A percentile compares a stretch with the other conserved stretches of the same genome.
Evolutionary conservation across 345 rosid species (phyloP).

Genomic region (Excoecaria agallocha): DNA sequence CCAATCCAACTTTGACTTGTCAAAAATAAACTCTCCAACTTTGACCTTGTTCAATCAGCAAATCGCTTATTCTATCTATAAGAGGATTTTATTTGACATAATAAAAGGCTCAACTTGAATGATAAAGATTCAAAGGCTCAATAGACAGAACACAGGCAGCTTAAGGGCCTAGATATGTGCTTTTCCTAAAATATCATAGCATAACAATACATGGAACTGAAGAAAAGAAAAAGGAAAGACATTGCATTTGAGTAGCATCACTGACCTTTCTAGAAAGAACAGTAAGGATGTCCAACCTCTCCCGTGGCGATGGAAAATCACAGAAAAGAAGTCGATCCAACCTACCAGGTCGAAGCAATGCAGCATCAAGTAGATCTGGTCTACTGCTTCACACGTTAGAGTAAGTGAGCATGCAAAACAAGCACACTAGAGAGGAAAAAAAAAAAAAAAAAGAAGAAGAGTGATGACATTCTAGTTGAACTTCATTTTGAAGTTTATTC

Average conservation of each 20-base stretch:
- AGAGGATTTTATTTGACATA: too few relatives aligned
- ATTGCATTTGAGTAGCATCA: constrained; percentile 1
- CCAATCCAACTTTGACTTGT: too few relatives aligned
- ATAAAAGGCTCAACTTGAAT: too few relatives aligned
- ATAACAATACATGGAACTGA: not conserved
- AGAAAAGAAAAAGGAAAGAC: too few relatives aligned
- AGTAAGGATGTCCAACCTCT: constrained; percentile 72
- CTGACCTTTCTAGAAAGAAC: constrained; percentile 85
- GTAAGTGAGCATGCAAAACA: not conserved
- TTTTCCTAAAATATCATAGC: not conserved
- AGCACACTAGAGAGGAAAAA: not conserved
- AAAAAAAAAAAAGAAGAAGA: too few relatives aligned
- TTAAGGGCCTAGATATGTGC: too few relatives aligned
- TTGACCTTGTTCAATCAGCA: too few relatives aligned
- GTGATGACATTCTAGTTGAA: not conserved
- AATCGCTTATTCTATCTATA: too few relatives aligned
- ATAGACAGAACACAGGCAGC: too few relatives aligned
- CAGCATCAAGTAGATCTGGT: constrained; percentile 95
- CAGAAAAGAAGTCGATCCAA: constrained; percentile 89
- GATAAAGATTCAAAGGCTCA: too few relatives aligned
- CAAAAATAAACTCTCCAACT: too few relatives aligned
- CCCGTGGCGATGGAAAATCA: constrained; percentile 74
- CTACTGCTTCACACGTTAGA: constrained; percentile 54
- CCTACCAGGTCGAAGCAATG: constrained; percentile 84
- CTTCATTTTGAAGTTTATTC: not conserved